Evolutionary conservation across 2,329 filamentous ascomycete species (phyloP), one percentile per base, ranked within the genome.

Genomic region (Tolypocladium capitatum): DNA sequence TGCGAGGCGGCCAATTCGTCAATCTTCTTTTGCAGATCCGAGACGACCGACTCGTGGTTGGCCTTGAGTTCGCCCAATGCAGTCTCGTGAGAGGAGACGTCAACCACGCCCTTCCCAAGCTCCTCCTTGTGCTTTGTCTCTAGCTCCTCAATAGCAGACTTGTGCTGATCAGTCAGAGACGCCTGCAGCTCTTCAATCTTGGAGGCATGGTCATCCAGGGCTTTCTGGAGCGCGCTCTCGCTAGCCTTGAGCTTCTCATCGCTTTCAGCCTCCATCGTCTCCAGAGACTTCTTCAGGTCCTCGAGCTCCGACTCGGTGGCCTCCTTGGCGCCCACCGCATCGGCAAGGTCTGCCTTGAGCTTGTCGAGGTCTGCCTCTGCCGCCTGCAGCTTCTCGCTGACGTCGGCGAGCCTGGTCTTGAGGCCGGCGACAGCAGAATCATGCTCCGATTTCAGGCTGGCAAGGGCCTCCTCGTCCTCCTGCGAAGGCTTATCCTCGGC

Each of bases 21-120:
- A 31, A 83, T 67, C 61, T 76, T 73, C 56, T 67, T 71, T 60
- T 81, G 72, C 42, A 82, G 62, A 20, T 72, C 71, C 24, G 66
- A 67, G 30, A 71, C 56, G 4, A 66, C 61, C 11, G 66, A 56
- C 47, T 79, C 73, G 51, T 81, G 75, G 43, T 63, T 63, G 4
- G 68, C 55, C 56, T 72, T 75, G 43, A 80, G 63, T 10, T 76
- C 73, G 10, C 68, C 61, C 28, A 80, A 58, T 20, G 70, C 66
- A 48, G 71, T 64, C 50, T 77, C 71, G 30, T 76, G 71, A 2
- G 69, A 70, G 13, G 66, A 64, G 9, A 66, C 63, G 44, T 72
- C 65, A 1, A 67, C 56, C 54, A 70, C 66, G 48, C 67, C 70
- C 55, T 72, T 68, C 7, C 68, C 68, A 28, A 80, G 61, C 51